A percentile compares a stretch with the other conserved stretches of the same genome.
Conservation (phyloP, 345 rosid genomes). For the Lumnitzera racemosa region DNA sequence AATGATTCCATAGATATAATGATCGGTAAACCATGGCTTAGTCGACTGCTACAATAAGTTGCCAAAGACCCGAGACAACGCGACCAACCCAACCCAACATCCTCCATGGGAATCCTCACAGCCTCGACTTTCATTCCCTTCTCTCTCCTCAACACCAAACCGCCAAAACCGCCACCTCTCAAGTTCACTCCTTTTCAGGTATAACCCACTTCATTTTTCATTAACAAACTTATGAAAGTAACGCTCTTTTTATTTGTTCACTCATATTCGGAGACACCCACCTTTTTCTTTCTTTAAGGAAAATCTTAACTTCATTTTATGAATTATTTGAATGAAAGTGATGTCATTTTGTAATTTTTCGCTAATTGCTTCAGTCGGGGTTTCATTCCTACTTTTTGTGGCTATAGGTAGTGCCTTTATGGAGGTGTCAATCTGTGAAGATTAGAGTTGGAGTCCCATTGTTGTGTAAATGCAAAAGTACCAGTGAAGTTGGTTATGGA, state of each 20-base stretch:
- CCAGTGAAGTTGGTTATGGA: neutral
- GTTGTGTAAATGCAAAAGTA: neutral
- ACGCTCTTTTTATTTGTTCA: neutral
- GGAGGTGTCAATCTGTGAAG: neutral
- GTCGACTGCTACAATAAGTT: no score
- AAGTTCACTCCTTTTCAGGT: constrained; percentile 27
- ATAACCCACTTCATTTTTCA: neutral
- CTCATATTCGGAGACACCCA: neutral
- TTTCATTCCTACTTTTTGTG: neutral
- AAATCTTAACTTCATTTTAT: no score
- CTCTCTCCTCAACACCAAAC: constrained; percentile 7
- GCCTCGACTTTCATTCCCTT: constrained; percentile 23
- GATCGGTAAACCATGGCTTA: no score
- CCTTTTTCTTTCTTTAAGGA: no score
- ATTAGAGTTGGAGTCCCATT: neutral
- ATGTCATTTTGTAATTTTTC: no score
- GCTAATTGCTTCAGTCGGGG: no score
- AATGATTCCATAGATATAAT: no score
- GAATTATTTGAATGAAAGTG: no score
- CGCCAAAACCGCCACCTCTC: constrained; percentile 13
- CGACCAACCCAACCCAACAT: no score
- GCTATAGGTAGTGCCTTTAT: neutral
- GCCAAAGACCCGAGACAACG: no score
- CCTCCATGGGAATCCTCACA: constrained; percentile 47
- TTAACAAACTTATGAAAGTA: no score